Evolutionary conservation across 2,329 filamentous ascomycete species (phyloP).

Genomic region (Ustilaginoidea virens): DNA sequence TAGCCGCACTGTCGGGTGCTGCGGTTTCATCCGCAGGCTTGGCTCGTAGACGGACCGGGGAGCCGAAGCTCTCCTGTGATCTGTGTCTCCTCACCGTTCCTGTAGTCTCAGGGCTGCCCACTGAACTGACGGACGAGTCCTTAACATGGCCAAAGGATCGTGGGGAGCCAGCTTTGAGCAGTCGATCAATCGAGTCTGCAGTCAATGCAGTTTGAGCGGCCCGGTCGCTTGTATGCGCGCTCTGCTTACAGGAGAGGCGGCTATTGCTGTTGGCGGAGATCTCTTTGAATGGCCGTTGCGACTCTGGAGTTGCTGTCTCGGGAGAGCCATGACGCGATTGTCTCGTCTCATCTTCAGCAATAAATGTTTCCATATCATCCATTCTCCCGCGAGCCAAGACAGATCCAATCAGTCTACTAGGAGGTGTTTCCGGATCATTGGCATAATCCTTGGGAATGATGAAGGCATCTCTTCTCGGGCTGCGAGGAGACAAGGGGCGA

Average conservation of each 20-base stretch:
- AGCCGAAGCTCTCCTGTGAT: constrained; percentile 35
- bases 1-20: constrained; percentile 18
- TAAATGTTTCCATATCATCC: constrained; percentile 27
- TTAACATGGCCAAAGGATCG: constrained; percentile 15
- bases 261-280: constrained; percentile 41
- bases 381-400: constrained; percentile 29
- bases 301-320: constrained; percentile 34
- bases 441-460: constrained; percentile 35
- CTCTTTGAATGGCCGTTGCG: constrained; percentile 43
- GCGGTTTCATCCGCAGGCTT: constrained; percentile 23
- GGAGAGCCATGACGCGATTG: constrained; percentile 30
- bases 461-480: constrained; percentile 38
- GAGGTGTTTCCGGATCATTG: constrained; percentile 22
- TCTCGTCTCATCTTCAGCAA: constrained; percentile 50
- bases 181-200: constrained; percentile 63
- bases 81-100: constrained; percentile 28
- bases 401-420: constrained; percentile 25
- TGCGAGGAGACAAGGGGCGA: constrained; percentile 30
- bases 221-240: constrained; percentile 44
- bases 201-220: constrained; percentile 73
- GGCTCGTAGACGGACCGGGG: constrained; percentile 21
- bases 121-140: constrained; percentile 19
- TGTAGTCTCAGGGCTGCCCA: constrained; percentile 20
- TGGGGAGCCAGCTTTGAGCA: constrained; percentile 37
- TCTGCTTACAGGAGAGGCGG: constrained; percentile 22